phyloP scores from a whole-genome alignment of 164 flowering plant species.

The Euptelea pleiosperma region DNA sequence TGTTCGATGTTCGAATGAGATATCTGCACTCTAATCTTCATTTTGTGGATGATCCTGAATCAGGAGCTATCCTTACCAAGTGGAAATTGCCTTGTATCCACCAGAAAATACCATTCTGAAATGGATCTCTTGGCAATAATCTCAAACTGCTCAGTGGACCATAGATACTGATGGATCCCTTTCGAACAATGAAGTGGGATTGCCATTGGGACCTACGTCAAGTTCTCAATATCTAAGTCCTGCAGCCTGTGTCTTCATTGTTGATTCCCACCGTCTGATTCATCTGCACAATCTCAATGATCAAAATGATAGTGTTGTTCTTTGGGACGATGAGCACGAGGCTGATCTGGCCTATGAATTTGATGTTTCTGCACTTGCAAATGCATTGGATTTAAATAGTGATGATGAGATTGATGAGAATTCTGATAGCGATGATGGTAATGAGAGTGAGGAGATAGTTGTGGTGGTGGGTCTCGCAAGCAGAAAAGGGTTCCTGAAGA shows the following conservation, averaged over 20 bases:
- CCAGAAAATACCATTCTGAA: too few relatives aligned
- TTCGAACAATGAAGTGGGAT: conserved; percentile 97
- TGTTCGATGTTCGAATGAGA: too few relatives aligned
- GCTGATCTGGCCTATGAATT: conserved; percentile 83
- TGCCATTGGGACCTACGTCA: conserved; percentile 71
- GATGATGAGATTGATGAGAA: conserved; percentile 59
- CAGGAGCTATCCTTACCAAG: too few relatives aligned
- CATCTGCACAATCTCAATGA: conserved; percentile 81
- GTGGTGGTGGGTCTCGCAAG: conserved; percentile 39
- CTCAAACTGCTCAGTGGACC: too few relatives aligned
- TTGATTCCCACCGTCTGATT: conserved; percentile 89
- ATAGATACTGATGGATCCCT: too few relatives aligned
- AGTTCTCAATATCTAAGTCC: conserved; percentile 52
- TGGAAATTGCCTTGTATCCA: too few relatives aligned
- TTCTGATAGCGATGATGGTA: conserved; percentile 40
- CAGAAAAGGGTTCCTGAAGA: conserved; percentile 40
- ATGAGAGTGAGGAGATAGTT: conserved; percentile 41
- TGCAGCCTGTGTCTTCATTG: conserved; percentile 62
- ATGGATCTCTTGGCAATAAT: too few relatives aligned
- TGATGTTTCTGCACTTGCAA: conserved; percentile 66
- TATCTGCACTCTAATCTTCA: too few relatives aligned
- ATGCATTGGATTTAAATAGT: conserved; percentile 53
- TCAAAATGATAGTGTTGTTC: conserved; percentile 63
- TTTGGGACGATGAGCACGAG: conserved; percentile 74
- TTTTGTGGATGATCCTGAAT: too few relatives aligned